A percentile compares a stretch with the other conserved stretches of the same genome.
These are phyloP conservation scores for Chondrus crispus DNA, from an alignment of 23 red algal genomes.

Conservation along the genomic window DNA sequence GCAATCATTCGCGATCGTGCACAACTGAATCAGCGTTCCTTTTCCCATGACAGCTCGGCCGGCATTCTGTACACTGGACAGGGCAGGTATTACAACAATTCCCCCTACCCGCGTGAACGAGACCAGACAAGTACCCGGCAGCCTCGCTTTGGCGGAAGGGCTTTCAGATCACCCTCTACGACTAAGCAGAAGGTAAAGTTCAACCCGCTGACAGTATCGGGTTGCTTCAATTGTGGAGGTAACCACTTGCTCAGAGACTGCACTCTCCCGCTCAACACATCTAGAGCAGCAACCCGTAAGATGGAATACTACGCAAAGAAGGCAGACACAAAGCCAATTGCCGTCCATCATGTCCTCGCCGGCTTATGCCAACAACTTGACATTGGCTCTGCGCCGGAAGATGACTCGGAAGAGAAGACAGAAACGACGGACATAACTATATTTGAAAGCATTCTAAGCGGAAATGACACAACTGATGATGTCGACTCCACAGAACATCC, in stretches of 20 bases:
- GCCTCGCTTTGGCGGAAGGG: too few relatives aligned
- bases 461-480: not conserved
- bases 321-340: not conserved
- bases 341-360: not conserved
- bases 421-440: not conserved
- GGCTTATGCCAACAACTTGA: not conserved
- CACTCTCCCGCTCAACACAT: not conserved
- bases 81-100: not conserved
- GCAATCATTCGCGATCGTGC: not conserved
- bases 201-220: not conserved
- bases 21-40: not conserved
- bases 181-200: too few relatives aligned
- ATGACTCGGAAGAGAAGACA: not conserved
- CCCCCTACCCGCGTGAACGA: not conserved
- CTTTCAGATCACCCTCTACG: too few relatives aligned
- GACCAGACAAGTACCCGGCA: not conserved
- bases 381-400: too few relatives aligned
- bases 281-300: not conserved
- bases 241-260: not conserved
- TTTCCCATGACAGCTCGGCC: not conserved
- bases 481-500: not conserved
- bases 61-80: not conserved
- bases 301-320: conserved; percentile 6
- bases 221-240: not conserved
- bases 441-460: not conserved